A percentile compares a stretch with the other conserved stretches of the same genome.
Evolutionary conservation across 2,329 filamentous ascomycete species (phyloP).

Genomic region (Metarhizium brunneum): DNA sequence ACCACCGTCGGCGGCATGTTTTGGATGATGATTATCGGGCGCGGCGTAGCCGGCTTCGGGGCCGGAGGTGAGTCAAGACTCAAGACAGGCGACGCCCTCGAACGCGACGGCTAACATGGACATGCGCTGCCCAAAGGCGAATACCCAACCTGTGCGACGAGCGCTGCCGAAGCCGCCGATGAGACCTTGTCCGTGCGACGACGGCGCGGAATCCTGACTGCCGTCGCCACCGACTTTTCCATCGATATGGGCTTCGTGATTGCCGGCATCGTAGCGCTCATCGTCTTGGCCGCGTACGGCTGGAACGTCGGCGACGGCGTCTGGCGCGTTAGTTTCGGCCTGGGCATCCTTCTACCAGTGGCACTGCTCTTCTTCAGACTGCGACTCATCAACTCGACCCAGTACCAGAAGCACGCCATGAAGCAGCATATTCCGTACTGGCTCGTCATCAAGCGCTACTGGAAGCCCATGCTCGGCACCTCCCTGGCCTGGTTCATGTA

Average conservation of each 20-base stretch:
- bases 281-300: conserved; percentile 29
- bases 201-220: conserved; percentile 19
- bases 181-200: conserved; percentile 15
- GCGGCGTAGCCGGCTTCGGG: conserved; percentile 38
- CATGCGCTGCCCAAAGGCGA: conserved; percentile 11
- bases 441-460: conserved; percentile 16
- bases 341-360: conserved; percentile 27
- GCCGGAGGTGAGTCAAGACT: conserved; percentile 21
- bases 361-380: conserved; percentile 46
- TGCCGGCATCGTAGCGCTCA: conserved; percentile 32
- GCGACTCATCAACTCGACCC: conserved; percentile 40
- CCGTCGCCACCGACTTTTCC: conserved; percentile 34
- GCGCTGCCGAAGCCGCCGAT: conserved; percentile 19
- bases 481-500: conserved; percentile 41
- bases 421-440: conserved; percentile 15
- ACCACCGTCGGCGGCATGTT: conserved; percentile 34
- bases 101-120: neutral
- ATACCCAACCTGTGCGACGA: conserved; percentile 19
- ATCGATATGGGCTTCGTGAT: conserved; percentile 26
- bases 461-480: conserved; percentile 42
- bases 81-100: neutral
- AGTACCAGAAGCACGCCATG: conserved; percentile 18
- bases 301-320: conserved; percentile 27
- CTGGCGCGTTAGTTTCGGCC: conserved; percentile 29
- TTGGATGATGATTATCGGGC: conserved; percentile 40